Evolutionary conservation across 805 yeast species (phyloP).

Genomic region (Komagataella pseudopastoris): DNA sequence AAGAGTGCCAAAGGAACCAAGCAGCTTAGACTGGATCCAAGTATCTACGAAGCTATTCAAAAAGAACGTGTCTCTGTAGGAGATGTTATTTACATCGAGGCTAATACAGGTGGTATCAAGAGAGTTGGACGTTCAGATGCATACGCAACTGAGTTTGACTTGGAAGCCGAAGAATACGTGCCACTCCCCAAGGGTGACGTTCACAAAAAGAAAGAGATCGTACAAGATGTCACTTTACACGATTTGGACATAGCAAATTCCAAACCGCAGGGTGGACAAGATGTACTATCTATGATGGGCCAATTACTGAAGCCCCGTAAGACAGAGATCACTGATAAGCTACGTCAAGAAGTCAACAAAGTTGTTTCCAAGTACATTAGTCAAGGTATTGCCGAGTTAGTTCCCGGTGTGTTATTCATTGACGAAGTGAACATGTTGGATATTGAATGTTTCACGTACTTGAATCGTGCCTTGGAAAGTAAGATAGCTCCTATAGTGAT

Average conservation of each 20-base stretch:
- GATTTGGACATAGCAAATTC: conserved; percentile 96
- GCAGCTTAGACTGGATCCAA: conserved; percentile 79
- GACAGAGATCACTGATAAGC: conserved; percentile 93
- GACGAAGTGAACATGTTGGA: conserved; percentile 99
- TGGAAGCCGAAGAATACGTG: conserved; percentile 97
- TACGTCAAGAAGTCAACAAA: conserved; percentile 85
- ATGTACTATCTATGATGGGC: conserved; percentile 91
- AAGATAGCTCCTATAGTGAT: conserved; percentile 90
- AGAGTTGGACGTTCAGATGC: conserved; percentile 98
- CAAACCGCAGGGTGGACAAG: conserved; percentile 95
- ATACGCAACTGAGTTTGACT: conserved; percentile 93
- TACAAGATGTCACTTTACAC: conserved; percentile 93
- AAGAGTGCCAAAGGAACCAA: conserved; percentile 89
- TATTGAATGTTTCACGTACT: conserved; percentile 88
- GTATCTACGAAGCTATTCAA: conserved; percentile 85
- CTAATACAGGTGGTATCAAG: conserved; percentile 94
- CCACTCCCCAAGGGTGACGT: conserved; percentile 98
- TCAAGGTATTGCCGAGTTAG: conserved; percentile 94
- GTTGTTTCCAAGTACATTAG: conserved; percentile 93
- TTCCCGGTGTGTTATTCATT: conserved; percentile 94
- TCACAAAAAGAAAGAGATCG: conserved; percentile 94
- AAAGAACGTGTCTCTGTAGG: conserved; percentile 92
- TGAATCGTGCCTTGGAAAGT: conserved; percentile 88
- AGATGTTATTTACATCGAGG: conserved; percentile 93
- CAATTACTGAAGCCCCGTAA: conserved; percentile 91